These are phyloP conservation scores for Beauveria caledonica DNA, from an alignment of 2,329 filamentous ascomycete genomes.

Conservation along the genomic window DNA sequence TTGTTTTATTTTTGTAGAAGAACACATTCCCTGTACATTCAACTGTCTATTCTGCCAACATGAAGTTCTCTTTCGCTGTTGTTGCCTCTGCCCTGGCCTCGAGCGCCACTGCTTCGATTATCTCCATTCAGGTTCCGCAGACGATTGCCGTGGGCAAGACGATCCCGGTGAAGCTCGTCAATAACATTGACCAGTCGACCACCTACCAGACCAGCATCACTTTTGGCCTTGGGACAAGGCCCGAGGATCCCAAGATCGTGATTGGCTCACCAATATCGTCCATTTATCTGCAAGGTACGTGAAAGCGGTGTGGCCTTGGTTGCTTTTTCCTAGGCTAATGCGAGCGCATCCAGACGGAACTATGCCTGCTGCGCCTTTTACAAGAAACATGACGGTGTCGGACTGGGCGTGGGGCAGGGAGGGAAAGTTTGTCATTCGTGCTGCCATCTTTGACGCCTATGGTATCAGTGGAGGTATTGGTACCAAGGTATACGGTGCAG, in stretches of 20 bases:
- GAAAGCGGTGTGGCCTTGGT: neutral
- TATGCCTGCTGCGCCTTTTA: neutral
- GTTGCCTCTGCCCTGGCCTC: neutral
- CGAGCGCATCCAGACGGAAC: neutral
- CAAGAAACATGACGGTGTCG: neutral
- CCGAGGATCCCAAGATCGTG: neutral
- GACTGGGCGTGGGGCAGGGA: neutral
- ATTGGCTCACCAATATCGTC: neutral
- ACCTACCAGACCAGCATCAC: neutral
- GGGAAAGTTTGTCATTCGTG: neutral
- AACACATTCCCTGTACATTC: too few relatives aligned
- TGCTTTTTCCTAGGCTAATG: neutral
- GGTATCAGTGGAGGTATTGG: neutral
- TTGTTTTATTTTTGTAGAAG: too few relatives aligned
- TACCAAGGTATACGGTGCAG: neutral
- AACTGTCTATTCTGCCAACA: neutral
- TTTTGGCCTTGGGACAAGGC: neutral
- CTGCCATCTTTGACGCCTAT: neutral
- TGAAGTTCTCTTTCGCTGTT: neutral
- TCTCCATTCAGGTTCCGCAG: neutral
- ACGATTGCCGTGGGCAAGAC: neutral
- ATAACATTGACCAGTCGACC: slow-evolving; percentile 7
- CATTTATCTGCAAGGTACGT: slow-evolving; percentile 5
- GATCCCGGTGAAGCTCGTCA: neutral
- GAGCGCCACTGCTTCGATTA: neutral